These are phyloP conservation scores for Alternaria sp. DNA, from an alignment of 2,329 filamentous ascomycete species.

Conservation along the genomic window DNA sequence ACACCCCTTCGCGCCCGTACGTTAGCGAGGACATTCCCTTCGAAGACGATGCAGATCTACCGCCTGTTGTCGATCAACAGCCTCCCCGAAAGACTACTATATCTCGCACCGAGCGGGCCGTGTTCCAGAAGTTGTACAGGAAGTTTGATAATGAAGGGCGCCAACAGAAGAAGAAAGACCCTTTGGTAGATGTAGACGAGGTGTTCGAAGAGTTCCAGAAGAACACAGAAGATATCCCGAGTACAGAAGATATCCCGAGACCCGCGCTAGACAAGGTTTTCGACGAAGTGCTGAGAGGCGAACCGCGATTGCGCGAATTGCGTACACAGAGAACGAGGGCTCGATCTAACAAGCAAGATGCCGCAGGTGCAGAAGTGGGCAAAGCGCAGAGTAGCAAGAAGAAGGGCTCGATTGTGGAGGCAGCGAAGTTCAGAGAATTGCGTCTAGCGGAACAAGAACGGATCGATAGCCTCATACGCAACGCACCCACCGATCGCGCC, in stretches of 20 bases:
- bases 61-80: slow-evolving; percentile 27
- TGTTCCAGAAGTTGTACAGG: slow-evolving; percentile 45
- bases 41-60: slow-evolving; percentile 8
- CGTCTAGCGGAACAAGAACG: slow-evolving; percentile 54
- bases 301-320: slow-evolving; percentile 5
- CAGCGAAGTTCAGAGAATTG: slow-evolving; percentile 18
- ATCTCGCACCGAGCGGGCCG: slow-evolving; percentile 43
- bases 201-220: slow-evolving; percentile 25
- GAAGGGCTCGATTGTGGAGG: slow-evolving; percentile 13
- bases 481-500: slow-evolving; percentile 65
- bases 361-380: slow-evolving; percentile 1
- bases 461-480: slow-evolving; percentile 62
- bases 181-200: slow-evolving; percentile 31
- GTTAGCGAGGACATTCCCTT: slow-evolving; percentile 21
- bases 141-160: slow-evolving; percentile 30
- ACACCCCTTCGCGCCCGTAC: slow-evolving; percentile 26
- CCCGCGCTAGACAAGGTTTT: slow-evolving; percentile 40
- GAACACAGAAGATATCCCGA: not conserved
- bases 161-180: slow-evolving; percentile 20
- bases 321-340: slow-evolving; percentile 4
- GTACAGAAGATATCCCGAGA: slow-evolving; percentile 21
- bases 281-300: slow-evolving; percentile 33
- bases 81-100: slow-evolving; percentile 41
- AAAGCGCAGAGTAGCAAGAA: slow-evolving; percentile 13
- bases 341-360: not conserved